These are phyloP conservation scores for Penstemon barbatus DNA, from an alignment of 257 asterid genomes.

Conservation along the genomic window DNA sequence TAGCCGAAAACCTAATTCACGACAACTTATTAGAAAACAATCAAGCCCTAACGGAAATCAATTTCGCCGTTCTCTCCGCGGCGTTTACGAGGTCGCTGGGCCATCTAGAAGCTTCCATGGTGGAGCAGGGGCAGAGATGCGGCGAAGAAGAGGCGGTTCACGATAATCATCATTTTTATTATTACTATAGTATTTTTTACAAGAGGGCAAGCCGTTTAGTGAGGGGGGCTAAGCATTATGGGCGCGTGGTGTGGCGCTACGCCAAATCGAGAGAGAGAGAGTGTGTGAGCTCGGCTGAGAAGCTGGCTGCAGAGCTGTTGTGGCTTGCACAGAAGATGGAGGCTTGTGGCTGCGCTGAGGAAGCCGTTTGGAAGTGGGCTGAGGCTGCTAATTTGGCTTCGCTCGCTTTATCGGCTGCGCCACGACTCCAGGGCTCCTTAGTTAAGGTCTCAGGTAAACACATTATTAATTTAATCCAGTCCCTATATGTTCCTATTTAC, in stretches of 20 bases:
- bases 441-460: constrained; percentile 74
- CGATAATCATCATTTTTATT: constrained; percentile 10
- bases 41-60: constrained; percentile 48
- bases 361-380: constrained; percentile 79
- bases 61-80: constrained; percentile 57
- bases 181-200: background rate
- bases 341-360: constrained; percentile 70
- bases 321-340: constrained; percentile 88
- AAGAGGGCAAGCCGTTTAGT: constrained; percentile 36
- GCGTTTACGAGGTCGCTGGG: constrained; percentile 60
- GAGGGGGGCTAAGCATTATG: constrained; percentile 44
- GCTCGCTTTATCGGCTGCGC: constrained; percentile 74
- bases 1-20: constrained; percentile 73
- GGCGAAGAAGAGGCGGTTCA: constrained; percentile 24
- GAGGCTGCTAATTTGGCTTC: constrained; percentile 64
- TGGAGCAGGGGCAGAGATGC: constrained; percentile 33
- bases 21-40: constrained; percentile 53
- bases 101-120: constrained; percentile 59
- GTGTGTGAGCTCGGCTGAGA: constrained; percentile 65
- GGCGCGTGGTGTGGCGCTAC: constrained; percentile 42
- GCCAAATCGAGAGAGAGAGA: constrained; percentile 41
- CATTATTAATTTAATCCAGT: no score
- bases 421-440: constrained; percentile 72
- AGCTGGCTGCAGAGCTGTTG: constrained; percentile 82
- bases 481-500: no score